These are phyloP conservation scores for Phalaenopsis aphrodite DNA, from an alignment of 106 monocot genomes.

Conservation along the genomic window DNA sequence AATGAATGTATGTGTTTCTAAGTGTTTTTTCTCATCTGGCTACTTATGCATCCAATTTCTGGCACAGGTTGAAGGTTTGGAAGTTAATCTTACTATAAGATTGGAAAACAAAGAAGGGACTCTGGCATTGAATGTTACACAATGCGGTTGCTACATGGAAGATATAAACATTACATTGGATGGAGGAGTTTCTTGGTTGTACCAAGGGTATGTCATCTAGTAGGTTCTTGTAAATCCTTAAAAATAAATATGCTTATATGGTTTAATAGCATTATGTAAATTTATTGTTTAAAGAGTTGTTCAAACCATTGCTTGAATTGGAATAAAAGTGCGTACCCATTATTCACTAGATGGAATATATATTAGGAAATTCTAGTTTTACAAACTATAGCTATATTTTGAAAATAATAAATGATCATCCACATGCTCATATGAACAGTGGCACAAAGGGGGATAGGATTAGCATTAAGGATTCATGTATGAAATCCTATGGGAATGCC, in stretches of 20 bases:
- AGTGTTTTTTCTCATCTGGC: slow-evolving; percentile 11
- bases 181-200: slow-evolving; percentile 98
- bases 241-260: neutral
- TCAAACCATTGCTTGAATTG: neutral
- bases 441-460: no score
- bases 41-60: slow-evolving; percentile 28
- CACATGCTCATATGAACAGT: neutral
- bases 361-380: neutral
- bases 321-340: neutral
- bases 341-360: neutral
- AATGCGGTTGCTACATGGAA: slow-evolving; percentile 70
- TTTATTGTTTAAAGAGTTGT: neutral
- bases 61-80: slow-evolving; percentile 81
- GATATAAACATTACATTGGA: slow-evolving; percentile 58
- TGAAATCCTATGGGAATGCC: no score
- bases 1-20: neutral
- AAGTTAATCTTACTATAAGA: slow-evolving; percentile 57
- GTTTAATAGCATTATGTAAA: neutral
- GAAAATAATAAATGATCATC: neutral
- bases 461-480: neutral
- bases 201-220: slow-evolving; percentile 76
- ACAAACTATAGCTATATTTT: neutral
- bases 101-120: slow-evolving; percentile 59
- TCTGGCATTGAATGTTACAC: slow-evolving; percentile 37
- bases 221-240: neutral